Evolutionary conservation across 805 yeast species (phyloP).

Genomic region (Wickerhamomyces ciferrii): DNA sequence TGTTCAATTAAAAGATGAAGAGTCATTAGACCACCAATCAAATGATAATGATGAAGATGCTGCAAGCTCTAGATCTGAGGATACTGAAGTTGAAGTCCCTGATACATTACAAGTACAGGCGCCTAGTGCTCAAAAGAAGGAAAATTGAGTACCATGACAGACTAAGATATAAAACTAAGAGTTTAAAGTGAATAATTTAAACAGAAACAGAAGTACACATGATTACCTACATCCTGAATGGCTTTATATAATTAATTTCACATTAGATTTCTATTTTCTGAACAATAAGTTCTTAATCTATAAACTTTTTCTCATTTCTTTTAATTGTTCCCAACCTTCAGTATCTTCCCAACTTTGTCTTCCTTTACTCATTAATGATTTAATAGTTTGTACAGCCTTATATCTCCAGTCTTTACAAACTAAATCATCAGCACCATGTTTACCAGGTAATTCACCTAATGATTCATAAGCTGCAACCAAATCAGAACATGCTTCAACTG

Average conservation of each 20-base stretch:
- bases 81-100: too few species aligned
- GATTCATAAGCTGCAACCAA: constrained; percentile 82
- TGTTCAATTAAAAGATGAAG: not conserved
- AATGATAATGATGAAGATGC: not conserved
- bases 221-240: too few species aligned
- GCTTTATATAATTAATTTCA: too few species aligned
- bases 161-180: too few species aligned
- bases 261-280: too few species aligned
- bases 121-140: too few species aligned
- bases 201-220: too few species aligned
- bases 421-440: constrained; percentile 71
- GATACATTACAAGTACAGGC: too few species aligned
- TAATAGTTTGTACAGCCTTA: constrained; percentile 67
- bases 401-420: constrained; percentile 92
- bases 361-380: constrained; percentile 77
- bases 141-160: too few species aligned
- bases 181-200: too few species aligned
- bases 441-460: constrained; percentile 80
- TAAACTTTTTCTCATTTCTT: constrained; percentile 27
- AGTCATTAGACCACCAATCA: not conserved
- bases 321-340: constrained; percentile 67
- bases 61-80: not conserved
- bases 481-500: constrained; percentile 74
- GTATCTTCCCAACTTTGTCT: constrained; percentile 74
- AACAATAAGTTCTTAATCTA: not conserved